These are phyloP conservation scores for Jaminaea rosea DNA, from an alignment of 1,284 basidiomycete genomes.

Conservation along the genomic window DNA sequence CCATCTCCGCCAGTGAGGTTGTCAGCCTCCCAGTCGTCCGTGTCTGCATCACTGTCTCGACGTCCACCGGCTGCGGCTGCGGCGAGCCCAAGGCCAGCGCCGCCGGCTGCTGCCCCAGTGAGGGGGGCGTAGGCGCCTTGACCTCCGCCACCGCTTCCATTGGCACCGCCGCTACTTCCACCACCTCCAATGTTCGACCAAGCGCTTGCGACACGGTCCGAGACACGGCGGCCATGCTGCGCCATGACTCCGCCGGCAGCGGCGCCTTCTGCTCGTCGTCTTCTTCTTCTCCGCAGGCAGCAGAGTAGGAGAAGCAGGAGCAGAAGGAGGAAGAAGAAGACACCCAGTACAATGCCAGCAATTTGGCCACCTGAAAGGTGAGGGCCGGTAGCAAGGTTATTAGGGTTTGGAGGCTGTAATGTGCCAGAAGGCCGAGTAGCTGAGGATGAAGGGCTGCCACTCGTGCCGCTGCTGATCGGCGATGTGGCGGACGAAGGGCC, in stretches of 20 bases:
- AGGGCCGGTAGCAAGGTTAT: neutral
- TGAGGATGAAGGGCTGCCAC: neutral
- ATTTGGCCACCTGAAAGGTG: conserved; percentile 28
- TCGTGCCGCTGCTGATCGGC: too few relatives aligned
- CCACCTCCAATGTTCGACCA: too few relatives aligned
- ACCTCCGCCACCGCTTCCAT: conserved; percentile 5
- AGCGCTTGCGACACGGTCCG: too few relatives aligned
- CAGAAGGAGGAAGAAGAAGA: conserved; percentile 17
- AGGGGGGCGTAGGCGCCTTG: conserved; percentile 20
- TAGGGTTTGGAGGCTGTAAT: neutral
- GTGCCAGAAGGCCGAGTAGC: neutral
- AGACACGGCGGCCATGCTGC: too few relatives aligned
- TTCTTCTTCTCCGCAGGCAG: neutral
- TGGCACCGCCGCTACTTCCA: neutral
- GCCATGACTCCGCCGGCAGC: too few relatives aligned
- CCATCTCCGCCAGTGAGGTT: conserved; percentile 19
- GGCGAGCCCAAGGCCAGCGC: conserved; percentile 5
- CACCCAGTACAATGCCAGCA: conserved; percentile 28
- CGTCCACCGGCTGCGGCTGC: conserved; percentile 7
- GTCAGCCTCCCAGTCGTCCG: conserved; percentile 30
- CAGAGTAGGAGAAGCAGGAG: conserved; percentile 17
- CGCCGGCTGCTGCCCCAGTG: conserved; percentile 9
- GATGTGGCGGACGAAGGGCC: neutral
- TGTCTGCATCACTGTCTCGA: conserved; percentile 11
- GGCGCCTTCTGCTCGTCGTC: neutral